A percentile compares a stretch with the other conserved stretches of the same genome.
These are phyloP conservation scores for Solanum dulcamara DNA, from an alignment of 257 asterid species.

Conservation along the genomic window DNA sequence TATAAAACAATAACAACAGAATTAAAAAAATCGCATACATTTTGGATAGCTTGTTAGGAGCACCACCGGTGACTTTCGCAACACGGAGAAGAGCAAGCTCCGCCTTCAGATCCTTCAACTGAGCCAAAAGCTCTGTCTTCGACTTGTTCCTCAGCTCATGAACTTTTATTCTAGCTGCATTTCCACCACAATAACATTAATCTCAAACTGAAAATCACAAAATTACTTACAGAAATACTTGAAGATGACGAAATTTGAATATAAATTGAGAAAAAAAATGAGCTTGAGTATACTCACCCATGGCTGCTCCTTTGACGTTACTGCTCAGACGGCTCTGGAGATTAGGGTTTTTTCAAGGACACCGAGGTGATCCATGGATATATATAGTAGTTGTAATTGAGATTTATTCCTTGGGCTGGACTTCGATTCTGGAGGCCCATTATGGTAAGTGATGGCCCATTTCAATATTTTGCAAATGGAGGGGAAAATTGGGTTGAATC, in stretches of 20 bases:
- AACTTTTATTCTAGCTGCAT: conserved; percentile 24
- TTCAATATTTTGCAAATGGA: background rate
- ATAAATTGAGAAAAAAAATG: background rate
- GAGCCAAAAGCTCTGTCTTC: conserved; percentile 15
- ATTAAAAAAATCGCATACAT: background rate
- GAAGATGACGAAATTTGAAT: background rate
- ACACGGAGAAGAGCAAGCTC: conserved; percentile 30
- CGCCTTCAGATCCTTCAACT: conserved; percentile 29
- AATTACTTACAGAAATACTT: background rate
- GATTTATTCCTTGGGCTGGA: background rate
- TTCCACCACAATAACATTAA: background rate
- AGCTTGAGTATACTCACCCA: background rate
- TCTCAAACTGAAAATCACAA: background rate
- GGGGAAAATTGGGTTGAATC: background rate
- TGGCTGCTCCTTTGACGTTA: background rate
- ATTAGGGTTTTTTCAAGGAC: background rate
- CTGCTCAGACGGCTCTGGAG: background rate
- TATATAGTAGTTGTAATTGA: background rate
- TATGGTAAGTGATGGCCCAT: background rate
- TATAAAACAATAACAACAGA: background rate
- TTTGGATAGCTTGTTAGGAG: conserved; percentile 30
- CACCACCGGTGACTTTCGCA: conserved; percentile 34
- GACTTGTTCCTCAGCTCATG: conserved; percentile 24
- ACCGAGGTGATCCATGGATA: background rate
- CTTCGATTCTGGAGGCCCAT: background rate